Evolutionary conservation across 495 filamentous ascomycete species (phyloP).

Genomic region (Neohortaea acidophila): DNA sequence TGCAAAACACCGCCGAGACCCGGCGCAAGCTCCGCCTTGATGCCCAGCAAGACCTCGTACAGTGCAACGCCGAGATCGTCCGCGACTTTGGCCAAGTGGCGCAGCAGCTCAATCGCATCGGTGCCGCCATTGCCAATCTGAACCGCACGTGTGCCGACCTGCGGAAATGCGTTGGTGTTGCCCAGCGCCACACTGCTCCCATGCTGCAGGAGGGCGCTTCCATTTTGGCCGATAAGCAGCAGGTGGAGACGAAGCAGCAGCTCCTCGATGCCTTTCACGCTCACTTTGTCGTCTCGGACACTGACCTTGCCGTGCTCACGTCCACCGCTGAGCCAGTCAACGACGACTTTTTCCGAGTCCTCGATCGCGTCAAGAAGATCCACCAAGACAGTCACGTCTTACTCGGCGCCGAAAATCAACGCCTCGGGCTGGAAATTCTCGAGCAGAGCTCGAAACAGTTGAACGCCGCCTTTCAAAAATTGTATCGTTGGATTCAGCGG

Average conservation of each 20-base stretch:
- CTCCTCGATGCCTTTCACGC: constrained; percentile 68
- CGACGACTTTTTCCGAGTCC: constrained; percentile 66
- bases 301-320: constrained; percentile 57
- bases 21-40: constrained; percentile 67
- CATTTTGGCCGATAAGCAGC: constrained; percentile 56
- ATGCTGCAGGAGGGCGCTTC: constrained; percentile 64
- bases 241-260: constrained; percentile 73
- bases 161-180: constrained; percentile 56
- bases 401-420: constrained; percentile 79
- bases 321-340: constrained; percentile 65
- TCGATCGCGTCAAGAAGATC: constrained; percentile 74
- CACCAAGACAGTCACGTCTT: constrained; percentile 77
- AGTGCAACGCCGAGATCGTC: constrained; percentile 85
- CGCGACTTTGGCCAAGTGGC: constrained; percentile 81
- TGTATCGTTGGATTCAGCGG: constrained; percentile 85
- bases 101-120: constrained; percentile 83
- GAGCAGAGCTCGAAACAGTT: constrained; percentile 73
- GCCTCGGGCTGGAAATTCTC: constrained; percentile 74
- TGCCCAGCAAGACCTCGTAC: constrained; percentile 82
- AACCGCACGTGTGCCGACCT: constrained; percentile 74
- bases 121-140: constrained; percentile 56
- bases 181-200: constrained; percentile 58
- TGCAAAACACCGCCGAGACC: constrained; percentile 64
- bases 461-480: constrained; percentile 85
- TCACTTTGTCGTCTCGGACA: constrained; percentile 72